Base-by-base conservation (phyloP, 331 rosid species). In the Phaseolus coccineus region DNA sequence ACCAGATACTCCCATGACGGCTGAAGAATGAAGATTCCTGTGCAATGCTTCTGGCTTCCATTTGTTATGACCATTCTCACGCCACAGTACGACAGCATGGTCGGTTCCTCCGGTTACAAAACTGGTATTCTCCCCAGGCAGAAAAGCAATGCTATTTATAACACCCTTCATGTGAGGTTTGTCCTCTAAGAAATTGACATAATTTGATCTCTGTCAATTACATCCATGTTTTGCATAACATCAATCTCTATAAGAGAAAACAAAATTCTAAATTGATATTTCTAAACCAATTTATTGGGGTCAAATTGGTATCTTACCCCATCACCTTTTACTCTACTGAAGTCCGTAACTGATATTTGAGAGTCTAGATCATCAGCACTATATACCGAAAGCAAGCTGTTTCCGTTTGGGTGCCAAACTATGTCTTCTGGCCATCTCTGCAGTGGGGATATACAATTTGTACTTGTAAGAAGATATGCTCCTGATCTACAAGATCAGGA, bases 351-450 rank as follows among this genome's bases (percentile, higher is more conserved):
- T 28, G 99, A 93, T 75, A 93, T 57, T 83, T 96, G 99, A 56
- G 98, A 88, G 70, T 93, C 98, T 30, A 94, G 93, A 79, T 85
- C 68, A 82, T 96, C 99, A 77, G 99, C 99, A 78, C 85, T 91
- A 76, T 96, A 93, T 19, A 87, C 92, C 31, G 94, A 87, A 85
- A 96, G 90, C 59, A 96, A 48, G 67, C 85, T 77, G 74, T 81
- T 82, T 66, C 97, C 97, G 27, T 87, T 88, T 1, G 99, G 99
- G 71, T 96, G 98, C 99, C 99, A 96, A 30, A 93, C 84, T 70
- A 96, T 63, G 83, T 90, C 99, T 88, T 96, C 99, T 1, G 99
- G 94, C 98, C 98, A 96, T 87, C 97, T 89, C 68, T 87, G 93
- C 76, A 88, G 88, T 46, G 86, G 81, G 67, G 99, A 91, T 61